Evolutionary conservation across 2,329 filamentous ascomycete genomes (phyloP), one percentile per base, ranked within the genome.

Genomic region (Paecilomyces dactylethromorphus): DNA sequence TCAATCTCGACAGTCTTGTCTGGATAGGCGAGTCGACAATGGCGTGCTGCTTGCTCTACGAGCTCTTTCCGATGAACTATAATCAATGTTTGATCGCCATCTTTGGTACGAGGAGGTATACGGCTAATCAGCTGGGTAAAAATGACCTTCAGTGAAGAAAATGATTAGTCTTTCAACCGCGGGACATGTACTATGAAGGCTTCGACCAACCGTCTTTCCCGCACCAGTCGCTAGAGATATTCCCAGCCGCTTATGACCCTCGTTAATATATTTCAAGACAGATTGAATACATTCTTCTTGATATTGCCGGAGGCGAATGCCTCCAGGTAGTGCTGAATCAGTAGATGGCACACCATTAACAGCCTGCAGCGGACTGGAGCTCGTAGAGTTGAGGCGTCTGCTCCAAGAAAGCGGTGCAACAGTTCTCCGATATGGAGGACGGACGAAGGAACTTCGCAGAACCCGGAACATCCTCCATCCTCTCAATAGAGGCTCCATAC

Each of bases 51-150:
- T 76, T 99, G 94, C 70, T 97, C 91, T 29, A 97, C 92, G 1
- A 99, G 84, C 76, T 99, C 94, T 54, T 91, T 87, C 29, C 94
- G 87, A 74, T 99, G 94, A 15, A 92, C 94, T 51, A 99, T 81
- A 63, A 99, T 95, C 59, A 99, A 82, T 0, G 93, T 96, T 70
- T 91, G 91, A 1, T 84, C 84, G 22, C 87, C 88, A 60, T 77
- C 70, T 31, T 81, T 71, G 56, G 79, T 78, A 11, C 78, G 79
- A 5, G 87, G 75, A 56, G 79, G 74, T 55, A 97, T 81, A 59
- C 90, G 88, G 67, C 90, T 86, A 62, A 99, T 96, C 53, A 99
- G 82, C 71, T 96, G 92, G 12, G 93, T 97, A 77, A 99, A 99
- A 66, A 99, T 92, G 70, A 99, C 87, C 89, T 91, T 64, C 15